Evolutionary conservation across 2,329 filamentous ascomycete species (phyloP).

Genomic region (Penicillium aurantiogriseum): DNA sequence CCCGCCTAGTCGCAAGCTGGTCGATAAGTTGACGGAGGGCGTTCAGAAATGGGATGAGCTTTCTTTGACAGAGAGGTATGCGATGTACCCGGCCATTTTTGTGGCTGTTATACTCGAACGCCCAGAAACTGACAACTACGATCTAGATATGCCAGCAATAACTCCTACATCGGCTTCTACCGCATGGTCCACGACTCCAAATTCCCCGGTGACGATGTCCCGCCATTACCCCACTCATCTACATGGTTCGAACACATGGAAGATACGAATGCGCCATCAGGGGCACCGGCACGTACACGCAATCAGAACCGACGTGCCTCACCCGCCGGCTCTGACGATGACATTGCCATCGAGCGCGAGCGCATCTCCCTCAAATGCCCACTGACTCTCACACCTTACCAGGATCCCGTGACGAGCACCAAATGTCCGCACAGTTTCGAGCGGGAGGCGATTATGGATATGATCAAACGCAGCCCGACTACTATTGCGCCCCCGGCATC

Average conservation of each 20-base stretch:
- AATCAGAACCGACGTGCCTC: constrained; percentile 24
- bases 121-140: constrained; percentile 16
- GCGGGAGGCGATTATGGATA: constrained; percentile 44
- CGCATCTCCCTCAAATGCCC: constrained; percentile 49
- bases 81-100: constrained; percentile 19
- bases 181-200: constrained; percentile 61
- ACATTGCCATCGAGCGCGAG: constrained; percentile 48
- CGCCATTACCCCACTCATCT: constrained; percentile 54
- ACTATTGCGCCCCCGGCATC: constrained; percentile 26
- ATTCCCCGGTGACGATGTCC: constrained; percentile 53
- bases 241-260: constrained; percentile 62
- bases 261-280: constrained; percentile 25
- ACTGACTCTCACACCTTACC: constrained; percentile 47
- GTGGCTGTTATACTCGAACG: not conserved
- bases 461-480: constrained; percentile 39
- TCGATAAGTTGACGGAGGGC: constrained; percentile 36
- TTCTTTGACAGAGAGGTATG: constrained; percentile 45
- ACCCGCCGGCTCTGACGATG: constrained; percentile 42
- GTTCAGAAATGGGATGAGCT: constrained; percentile 36
- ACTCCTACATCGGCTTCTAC: constrained; percentile 62
- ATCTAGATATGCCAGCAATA: constrained; percentile 56
- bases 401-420: constrained; percentile 48
- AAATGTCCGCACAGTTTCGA: constrained; percentile 54
- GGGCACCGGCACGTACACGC: constrained; percentile 19
- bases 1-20: constrained; percentile 38